phyloP scores from a whole-genome alignment of 257 asterid species.

The Fraxinus americana region DNA sequence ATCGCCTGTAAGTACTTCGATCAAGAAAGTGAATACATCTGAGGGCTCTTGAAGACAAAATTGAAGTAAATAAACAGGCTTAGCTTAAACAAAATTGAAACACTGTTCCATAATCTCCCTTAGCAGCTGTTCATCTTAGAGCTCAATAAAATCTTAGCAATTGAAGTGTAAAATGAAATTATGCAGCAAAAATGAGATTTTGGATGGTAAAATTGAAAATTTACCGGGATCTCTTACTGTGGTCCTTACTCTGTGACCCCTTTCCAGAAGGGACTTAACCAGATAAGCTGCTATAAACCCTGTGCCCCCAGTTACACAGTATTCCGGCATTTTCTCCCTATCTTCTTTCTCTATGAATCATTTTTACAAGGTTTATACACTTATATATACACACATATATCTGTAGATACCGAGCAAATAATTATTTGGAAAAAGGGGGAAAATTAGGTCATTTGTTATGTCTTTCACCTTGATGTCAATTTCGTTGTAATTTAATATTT shows the following conservation, averaged over 20 bases:
- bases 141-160: not conserved
- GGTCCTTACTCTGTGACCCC: conserved; percentile 69
- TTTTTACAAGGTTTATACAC: not conserved
- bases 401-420: not conserved
- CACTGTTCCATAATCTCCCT: not conserved
- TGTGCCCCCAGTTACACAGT: conserved; percentile 89
- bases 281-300: conserved; percentile 87
- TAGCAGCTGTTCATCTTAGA: not conserved
- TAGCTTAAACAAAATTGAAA: not conserved
- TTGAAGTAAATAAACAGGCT: not conserved
- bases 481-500: not conserved
- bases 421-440: too few species aligned
- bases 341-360: not conserved
- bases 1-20: too few species aligned
- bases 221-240: conserved; percentile 85
- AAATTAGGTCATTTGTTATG: too few species aligned
- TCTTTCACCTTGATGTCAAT: too few species aligned
- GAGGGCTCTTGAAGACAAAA: not conserved
- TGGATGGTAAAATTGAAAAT: not conserved
- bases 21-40: too few species aligned
- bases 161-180: not conserved
- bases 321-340: conserved; percentile 51
- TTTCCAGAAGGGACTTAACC: conserved; percentile 62
- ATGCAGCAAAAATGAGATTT: not conserved
- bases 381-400: not conserved